phyloP scores from a whole-genome alignment of 495 filamentous ascomycete genomes.

The Podospora conica region DNA sequence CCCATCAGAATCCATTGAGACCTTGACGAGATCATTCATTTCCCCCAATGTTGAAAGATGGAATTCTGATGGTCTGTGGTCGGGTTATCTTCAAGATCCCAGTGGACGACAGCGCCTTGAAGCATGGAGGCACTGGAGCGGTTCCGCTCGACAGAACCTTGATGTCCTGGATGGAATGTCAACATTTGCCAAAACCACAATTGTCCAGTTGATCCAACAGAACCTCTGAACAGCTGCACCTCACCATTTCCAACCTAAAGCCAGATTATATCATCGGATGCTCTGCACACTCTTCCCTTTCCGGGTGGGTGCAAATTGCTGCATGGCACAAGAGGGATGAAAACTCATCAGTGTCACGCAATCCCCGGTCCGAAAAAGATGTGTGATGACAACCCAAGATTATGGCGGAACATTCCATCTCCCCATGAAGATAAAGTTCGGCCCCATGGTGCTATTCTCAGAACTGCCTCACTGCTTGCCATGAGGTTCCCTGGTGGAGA shows the following conservation, averaged over 20 bases:
- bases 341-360: not conserved
- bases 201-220: not conserved
- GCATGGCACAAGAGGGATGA: not conserved
- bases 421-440: too few species aligned
- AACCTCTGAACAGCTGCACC: not conserved
- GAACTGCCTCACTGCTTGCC: not conserved
- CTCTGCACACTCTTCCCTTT: not conserved
- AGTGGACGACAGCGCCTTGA: too few species aligned
- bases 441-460: not conserved
- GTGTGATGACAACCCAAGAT: not conserved
- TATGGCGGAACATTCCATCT: not conserved
- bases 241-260: not conserved
- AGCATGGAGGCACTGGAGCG: too few species aligned
- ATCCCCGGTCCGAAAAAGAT: not conserved
- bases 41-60: not conserved
- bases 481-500: not conserved
- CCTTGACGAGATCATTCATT: too few species aligned
- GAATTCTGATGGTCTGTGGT: too few species aligned
- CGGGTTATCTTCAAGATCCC: too few species aligned
- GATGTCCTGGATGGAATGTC: too few species aligned
- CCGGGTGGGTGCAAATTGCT: not conserved
- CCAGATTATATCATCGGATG: not conserved
- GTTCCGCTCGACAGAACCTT: too few species aligned
- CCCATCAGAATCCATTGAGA: too few species aligned
- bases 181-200: too few species aligned